A percentile compares a stretch with the other conserved stretches of the same genome.
Conservation (phyloP, 2,329 filamentous ascomycete genomes). For the Colletotrichum sp. region DNA sequence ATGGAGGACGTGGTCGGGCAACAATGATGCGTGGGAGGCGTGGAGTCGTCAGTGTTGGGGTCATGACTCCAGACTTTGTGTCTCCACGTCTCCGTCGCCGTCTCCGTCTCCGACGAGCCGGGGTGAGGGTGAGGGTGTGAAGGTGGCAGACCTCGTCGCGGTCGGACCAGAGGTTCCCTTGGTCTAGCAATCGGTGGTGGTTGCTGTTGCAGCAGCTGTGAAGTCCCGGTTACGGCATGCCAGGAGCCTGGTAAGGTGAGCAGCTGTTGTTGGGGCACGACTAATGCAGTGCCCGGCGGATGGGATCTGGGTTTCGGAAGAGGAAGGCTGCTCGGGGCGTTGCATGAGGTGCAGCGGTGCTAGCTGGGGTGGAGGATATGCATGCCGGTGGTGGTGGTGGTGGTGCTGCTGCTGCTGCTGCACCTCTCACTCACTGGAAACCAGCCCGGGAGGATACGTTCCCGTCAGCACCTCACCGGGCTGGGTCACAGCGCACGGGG, state of each 20-base stretch:
- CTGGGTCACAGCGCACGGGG: neutral
- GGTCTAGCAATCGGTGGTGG: neutral
- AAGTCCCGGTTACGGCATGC: constrained; percentile 1
- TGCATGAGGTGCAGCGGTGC: neutral
- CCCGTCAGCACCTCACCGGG: neutral
- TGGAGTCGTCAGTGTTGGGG: constrained; percentile 6
- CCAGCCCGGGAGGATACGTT: neutral
- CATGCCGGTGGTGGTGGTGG: neutral
- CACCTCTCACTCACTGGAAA: neutral
- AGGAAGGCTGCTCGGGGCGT: neutral
- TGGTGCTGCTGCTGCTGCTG: neutral
- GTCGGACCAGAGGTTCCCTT: constrained; percentile 4
- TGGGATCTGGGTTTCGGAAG: neutral
- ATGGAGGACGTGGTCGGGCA: neutral
- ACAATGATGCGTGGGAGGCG: neutral
- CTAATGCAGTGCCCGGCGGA: neutral
- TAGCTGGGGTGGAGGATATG: neutral
- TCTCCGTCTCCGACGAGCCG: neutral
- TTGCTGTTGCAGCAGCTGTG: neutral
- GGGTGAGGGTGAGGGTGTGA: constrained; percentile 1
- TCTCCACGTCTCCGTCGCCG: constrained; percentile 6
- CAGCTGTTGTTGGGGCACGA: neutral
- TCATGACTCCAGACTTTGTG: constrained; percentile 9
- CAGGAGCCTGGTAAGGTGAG: neutral
- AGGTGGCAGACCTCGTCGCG: neutral